phyloP scores from a whole-genome alignment of 148 eudicot species.

The Spergularia bocconei region DNA sequence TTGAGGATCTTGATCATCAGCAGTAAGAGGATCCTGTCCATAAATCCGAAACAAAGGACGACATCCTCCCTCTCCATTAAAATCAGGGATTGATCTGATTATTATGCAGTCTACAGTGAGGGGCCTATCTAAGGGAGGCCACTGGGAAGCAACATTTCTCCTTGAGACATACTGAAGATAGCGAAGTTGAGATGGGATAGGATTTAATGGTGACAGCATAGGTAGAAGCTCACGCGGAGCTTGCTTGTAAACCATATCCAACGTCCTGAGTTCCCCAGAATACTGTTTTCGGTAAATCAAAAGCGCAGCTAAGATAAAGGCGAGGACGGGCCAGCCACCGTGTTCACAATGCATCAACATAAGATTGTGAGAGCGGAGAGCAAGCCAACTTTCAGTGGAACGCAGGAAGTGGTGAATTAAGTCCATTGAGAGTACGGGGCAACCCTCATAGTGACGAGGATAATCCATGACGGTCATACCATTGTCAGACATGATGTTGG shows the following conservation, averaged over 20 bases:
- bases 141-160: conserved; percentile 72
- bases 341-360: conserved; percentile 87
- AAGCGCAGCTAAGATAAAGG: conserved; percentile 84
- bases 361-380: conserved; percentile 68
- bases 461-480: conserved; percentile 88
- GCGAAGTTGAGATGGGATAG: conserved; percentile 82
- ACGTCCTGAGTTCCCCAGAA: conserved; percentile 74
- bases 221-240: conserved; percentile 82
- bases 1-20: conserved; percentile 52
- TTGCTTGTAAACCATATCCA: conserved; percentile 91
- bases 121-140: conserved; percentile 85
- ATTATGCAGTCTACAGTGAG: conserved; percentile 78
- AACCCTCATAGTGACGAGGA: conserved; percentile 78
- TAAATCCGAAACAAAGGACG: conserved; percentile 78
- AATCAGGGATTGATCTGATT: conserved; percentile 65
- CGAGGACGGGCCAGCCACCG: conserved; percentile 94
- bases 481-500: conserved; percentile 59
- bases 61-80: conserved; percentile 65
- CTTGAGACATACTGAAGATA: conserved; percentile 88
- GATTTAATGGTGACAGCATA: conserved; percentile 60
- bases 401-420: conserved; percentile 76
- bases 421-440: conserved; percentile 81
- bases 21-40: conserved; percentile 67
- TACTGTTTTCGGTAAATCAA: conserved; percentile 71
- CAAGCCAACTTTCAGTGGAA: conserved; percentile 91